phyloP scores from a whole-genome alignment of 192 early-diverging fungal species.

The Obelidium mucronatum region DNA sequence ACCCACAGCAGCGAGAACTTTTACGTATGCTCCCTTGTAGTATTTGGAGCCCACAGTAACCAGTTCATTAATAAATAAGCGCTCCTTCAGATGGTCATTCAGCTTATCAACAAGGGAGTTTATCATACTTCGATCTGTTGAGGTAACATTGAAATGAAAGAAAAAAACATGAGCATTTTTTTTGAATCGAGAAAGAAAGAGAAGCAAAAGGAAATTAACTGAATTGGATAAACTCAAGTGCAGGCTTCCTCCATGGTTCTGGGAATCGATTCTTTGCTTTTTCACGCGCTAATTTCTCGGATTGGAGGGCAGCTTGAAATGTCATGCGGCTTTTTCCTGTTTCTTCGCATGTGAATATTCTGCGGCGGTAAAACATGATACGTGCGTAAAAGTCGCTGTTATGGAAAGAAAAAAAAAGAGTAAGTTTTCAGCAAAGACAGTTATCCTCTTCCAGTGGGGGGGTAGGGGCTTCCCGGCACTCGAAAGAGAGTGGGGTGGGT shows the following conservation, averaged over 20 bases:
- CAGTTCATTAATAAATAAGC: conserved; percentile 62
- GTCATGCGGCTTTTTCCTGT: conserved; percentile 79
- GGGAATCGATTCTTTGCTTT: conserved; percentile 72
- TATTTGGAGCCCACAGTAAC: conserved; percentile 25
- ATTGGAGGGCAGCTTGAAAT: conserved; percentile 80
- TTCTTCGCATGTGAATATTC: conserved; percentile 78
- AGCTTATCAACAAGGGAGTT: conserved; percentile 69
- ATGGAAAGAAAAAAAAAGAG: not conserved
- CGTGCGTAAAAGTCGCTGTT: conserved; percentile 76
- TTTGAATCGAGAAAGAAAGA: conserved; percentile 11
- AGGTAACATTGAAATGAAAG: not conserved
- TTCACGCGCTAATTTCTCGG: conserved; percentile 72
- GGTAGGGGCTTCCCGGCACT: too few relatives aligned
- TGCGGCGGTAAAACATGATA: conserved; percentile 70
- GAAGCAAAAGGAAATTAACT: conserved; percentile 47
- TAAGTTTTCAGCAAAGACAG: too few relatives aligned
- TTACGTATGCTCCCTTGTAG: conserved; percentile 2
- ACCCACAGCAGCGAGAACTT: conserved; percentile 10
- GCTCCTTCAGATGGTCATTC: conserved; percentile 62
- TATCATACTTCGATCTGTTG: conserved; percentile 34
- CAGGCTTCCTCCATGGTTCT: conserved; percentile 64
- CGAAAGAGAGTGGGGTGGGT: too few relatives aligned
- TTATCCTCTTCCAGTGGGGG: too few relatives aligned
- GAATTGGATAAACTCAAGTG: conserved; percentile 76
- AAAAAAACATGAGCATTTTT: not conserved